A percentile compares a stretch with the other conserved stretches of the same genome.
Evolutionary conservation across 257 asterid species (phyloP).

Genomic region (Ilex aquifolium): DNA sequence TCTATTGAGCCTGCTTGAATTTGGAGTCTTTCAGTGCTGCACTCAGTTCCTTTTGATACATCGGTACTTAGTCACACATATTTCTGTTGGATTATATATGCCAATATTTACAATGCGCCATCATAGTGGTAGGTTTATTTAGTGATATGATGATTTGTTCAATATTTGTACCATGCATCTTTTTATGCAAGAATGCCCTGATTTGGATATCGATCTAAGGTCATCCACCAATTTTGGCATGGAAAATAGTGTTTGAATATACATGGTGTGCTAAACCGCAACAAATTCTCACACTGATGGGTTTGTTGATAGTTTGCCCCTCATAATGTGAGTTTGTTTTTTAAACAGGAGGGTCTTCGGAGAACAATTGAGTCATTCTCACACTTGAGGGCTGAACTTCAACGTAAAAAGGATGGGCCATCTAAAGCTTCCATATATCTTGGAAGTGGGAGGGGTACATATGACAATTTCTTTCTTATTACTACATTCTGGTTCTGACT

Average conservation of each 20-base stretch:
- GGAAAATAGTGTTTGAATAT: not conserved
- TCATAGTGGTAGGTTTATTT: no score
- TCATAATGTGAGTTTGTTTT: constrained; percentile 8
- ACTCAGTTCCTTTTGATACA: not conserved
- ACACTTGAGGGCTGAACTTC: constrained; percentile 67
- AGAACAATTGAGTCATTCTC: constrained; percentile 76
- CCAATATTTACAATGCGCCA: not conserved
- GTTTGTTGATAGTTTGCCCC: constrained; percentile 1
- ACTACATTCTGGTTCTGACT: not conserved
- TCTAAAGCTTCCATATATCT: constrained; percentile 73
- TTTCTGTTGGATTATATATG: not conserved
- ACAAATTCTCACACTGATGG: no score
- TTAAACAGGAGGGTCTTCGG: constrained; percentile 78
- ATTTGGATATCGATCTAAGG: not conserved
- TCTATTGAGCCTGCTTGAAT: not conserved
- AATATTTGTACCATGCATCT: not conserved
- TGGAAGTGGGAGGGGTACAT: constrained; percentile 70
- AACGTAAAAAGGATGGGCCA: constrained; percentile 43
- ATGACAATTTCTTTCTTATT: constrained; percentile 9
- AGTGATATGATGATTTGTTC: not conserved
- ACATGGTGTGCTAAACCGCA: not conserved
- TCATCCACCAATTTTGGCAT: not conserved
- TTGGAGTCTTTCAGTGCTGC: not conserved
- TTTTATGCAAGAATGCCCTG: not conserved
- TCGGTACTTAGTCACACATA: no score